Base-by-base conservation (phyloP, 2,329 filamentous ascomycete species). In the Aschersonia sp. region DNA sequence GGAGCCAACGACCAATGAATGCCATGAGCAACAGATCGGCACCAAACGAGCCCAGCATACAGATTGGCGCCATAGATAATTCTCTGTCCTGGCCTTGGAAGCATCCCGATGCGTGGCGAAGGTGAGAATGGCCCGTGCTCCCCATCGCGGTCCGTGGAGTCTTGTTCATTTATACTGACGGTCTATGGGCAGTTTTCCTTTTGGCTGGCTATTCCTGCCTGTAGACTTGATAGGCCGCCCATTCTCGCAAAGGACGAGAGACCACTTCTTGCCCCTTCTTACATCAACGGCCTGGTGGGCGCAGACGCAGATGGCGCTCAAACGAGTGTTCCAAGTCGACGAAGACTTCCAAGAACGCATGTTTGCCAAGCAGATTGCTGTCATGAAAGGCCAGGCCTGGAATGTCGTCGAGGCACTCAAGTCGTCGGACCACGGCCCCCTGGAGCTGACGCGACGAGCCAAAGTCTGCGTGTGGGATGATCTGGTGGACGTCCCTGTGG, bases 371-470 rank as follows among this genome's bases (percentile, higher is more conserved):
- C 92, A 98, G 60, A 94, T 98, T 52, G 90, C 92, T 1, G 92
- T 98, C 50, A 95, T 98, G 87, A 98, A 98, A 66, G 92, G 92
- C 9, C 92, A 98, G 62, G 92, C 92, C 1, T 98, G 92, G 88
- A 98, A 98, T 61, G 92, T 98, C 0, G 92, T 98, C 5, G 92
- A 98, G 68, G 96, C 92, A 0, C 74, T 98, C 51, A 98, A 98
- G 63, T 85, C 85, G 14, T 73, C 79, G 1, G 92, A 97, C 59
- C 90, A 97, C 60, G 92, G 92, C 0, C 92, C 92, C 0, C 71
- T 98, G 14, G 92, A 97, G 66, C 76, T 98, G 47, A 97, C 92
- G 5, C 78, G 92, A 53, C 77, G 92, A 55, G 84, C 87, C 45
- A 81, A 90, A 57, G 90, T 98, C 14, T 95, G 88, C 57, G 90